A percentile compares a stretch with the other conserved stretches of the same genome.
Conservation (phyloP, 1,284 basidiomycete genomes). For the Ustilago loliicola region DNA sequence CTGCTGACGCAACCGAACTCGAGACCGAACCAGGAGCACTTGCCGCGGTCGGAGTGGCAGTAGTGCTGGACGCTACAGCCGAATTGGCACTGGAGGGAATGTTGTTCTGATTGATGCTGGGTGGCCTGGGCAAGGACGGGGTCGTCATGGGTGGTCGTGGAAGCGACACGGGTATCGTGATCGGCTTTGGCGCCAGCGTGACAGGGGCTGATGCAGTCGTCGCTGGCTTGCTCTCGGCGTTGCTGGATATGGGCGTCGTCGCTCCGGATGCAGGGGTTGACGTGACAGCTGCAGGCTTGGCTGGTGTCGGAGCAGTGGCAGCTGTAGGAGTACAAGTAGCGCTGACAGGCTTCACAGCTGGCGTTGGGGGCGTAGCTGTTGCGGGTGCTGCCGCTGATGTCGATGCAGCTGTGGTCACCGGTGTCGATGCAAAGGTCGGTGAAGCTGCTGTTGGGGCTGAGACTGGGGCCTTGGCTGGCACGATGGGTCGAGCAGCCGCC, state of each 20-base stretch:
- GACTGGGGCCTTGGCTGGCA: slow-evolving; percentile 17
- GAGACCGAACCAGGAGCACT: background rate
- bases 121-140: slow-evolving; percentile 41
- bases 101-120: slow-evolving; percentile 47
- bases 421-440: slow-evolving; percentile 1
- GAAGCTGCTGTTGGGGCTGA: background rate
- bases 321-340: background rate
- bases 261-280: slow-evolving; percentile 6
- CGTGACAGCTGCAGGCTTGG: slow-evolving; percentile 18
- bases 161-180: slow-evolving; percentile 32
- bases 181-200: slow-evolving; percentile 26
- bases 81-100: slow-evolving; percentile 19
- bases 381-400: background rate
- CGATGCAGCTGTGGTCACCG: slow-evolving; percentile 8
- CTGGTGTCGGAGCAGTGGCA: background rate
- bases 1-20: slow-evolving; percentile 4
- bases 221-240: slow-evolving; percentile 19
- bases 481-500: slow-evolving; percentile 11
- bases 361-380: background rate
- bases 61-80: slow-evolving; percentile 1
- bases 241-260: slow-evolving; percentile 1
- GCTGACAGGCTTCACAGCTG: slow-evolving; percentile 6
- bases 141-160: slow-evolving; percentile 44
- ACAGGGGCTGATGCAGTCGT: slow-evolving; percentile 12
- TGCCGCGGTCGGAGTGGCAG: slow-evolving; percentile 1